These are phyloP conservation scores for Leccinum imitatum DNA, from an alignment of 768 basidiomycete genomes.

Conservation along the genomic window DNA sequence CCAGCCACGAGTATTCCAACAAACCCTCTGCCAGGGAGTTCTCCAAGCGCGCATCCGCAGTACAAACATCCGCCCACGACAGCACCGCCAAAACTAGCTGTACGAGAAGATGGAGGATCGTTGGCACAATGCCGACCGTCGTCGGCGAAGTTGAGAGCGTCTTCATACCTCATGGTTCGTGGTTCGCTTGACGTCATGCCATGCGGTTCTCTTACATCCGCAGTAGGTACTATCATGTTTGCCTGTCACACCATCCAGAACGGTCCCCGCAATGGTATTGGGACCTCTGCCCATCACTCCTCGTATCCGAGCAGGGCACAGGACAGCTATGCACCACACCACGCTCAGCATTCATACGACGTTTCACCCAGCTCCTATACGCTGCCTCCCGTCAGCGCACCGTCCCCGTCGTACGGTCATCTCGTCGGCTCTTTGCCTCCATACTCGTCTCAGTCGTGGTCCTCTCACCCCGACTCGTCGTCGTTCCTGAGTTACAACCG, in stretches of 20 bases:
- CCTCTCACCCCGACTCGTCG: slow-evolving; percentile 29
- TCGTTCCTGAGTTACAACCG: slow-evolving; percentile 32
- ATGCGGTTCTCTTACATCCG: slow-evolving; percentile 28
- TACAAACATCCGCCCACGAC: slow-evolving; percentile 50
- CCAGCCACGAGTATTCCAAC: slow-evolving; percentile 38
- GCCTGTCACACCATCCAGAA: slow-evolving; percentile 39
- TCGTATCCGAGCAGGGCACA: slow-evolving; percentile 28
- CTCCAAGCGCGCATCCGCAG: slow-evolving; percentile 63
- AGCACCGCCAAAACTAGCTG: slow-evolving; percentile 84
- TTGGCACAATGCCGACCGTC: slow-evolving; percentile 59
- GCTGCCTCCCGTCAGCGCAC: slow-evolving; percentile 31
- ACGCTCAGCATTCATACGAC: slow-evolving; percentile 30
- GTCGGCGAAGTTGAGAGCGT: slow-evolving; percentile 77
- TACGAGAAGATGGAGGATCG: slow-evolving; percentile 78
- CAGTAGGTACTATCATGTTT: slow-evolving; percentile 38
- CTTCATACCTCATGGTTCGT: slow-evolving; percentile 85
- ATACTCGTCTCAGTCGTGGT: slow-evolving; percentile 31
- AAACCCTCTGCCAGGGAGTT: slow-evolving; percentile 45
- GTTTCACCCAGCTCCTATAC: slow-evolving; percentile 30
- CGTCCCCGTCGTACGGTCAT: slow-evolving; percentile 29
- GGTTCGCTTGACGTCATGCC: slow-evolving; percentile 36
- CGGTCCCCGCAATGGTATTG: slow-evolving; percentile 20
- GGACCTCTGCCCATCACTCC: slow-evolving; percentile 19
- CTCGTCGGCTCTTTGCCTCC: slow-evolving; percentile 25
- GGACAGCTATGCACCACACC: slow-evolving; percentile 27